Conservation (phyloP, 805 yeast genomes). For the Candida sithepensis region DNA sequence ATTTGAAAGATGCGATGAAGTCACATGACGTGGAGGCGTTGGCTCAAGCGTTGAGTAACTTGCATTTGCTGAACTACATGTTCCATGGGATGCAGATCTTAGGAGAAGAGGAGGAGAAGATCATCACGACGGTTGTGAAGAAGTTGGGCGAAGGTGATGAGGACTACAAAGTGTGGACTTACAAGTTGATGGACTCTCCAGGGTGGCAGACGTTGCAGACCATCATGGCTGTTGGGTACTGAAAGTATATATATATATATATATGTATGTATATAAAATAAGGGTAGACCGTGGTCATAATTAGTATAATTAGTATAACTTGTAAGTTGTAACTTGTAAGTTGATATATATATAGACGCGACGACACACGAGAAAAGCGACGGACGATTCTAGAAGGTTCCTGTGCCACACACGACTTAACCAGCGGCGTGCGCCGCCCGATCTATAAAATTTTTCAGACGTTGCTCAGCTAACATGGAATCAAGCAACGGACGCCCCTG, state of each 20-base stretch:
- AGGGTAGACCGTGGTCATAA: not conserved
- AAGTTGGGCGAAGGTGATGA: conserved; percentile 41
- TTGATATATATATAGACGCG: too few relatives aligned
- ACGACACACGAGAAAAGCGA: too few relatives aligned
- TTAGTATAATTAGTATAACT: too few relatives aligned
- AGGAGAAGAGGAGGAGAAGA: conserved; percentile 47
- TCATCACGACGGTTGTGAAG: conserved; percentile 47
- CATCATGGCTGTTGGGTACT: conserved; percentile 29
- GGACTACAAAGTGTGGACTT: conserved; percentile 15
- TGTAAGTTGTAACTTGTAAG: not conserved
- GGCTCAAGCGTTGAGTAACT: conserved; percentile 47
- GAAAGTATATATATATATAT: not conserved
- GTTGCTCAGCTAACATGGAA: too few relatives aligned
- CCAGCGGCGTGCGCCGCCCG: not conserved
- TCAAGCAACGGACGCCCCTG: too few relatives aligned
- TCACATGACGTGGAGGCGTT: conserved; percentile 22
- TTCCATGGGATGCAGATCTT: conserved; percentile 50
- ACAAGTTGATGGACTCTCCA: conserved; percentile 53
- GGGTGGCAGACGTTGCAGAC: conserved; percentile 84
- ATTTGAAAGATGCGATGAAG: conserved; percentile 31
- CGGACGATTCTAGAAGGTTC: not conserved
- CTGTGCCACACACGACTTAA: not conserved
- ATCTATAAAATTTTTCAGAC: not conserved
- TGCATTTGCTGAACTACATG: conserved; percentile 69
- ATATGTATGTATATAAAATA: not conserved